These are phyloP conservation scores for Rutstroemia sp. DNA, from an alignment of 2,329 filamentous ascomycete species.

Conservation along the genomic window DNA sequence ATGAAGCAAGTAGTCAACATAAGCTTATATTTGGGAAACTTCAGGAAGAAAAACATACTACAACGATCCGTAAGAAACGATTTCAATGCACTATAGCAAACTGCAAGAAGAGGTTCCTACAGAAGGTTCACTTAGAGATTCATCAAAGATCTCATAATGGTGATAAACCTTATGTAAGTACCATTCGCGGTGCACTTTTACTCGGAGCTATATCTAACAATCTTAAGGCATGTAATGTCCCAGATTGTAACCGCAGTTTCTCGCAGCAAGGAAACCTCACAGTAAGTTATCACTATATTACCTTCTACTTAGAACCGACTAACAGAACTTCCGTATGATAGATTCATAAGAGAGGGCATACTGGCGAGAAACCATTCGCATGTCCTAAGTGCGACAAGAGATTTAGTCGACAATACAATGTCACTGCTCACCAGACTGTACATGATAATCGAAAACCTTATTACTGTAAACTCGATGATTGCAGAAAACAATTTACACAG, in stretches of 20 bases:
- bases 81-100: conserved; percentile 67
- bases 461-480: conserved; percentile 73
- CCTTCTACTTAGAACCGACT: not conserved
- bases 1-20: conserved; percentile 12
- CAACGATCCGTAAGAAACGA: conserved; percentile 41
- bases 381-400: conserved; percentile 74
- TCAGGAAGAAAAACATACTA: conserved; percentile 15
- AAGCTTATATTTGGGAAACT: conserved; percentile 19
- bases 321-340: conserved; percentile 28
- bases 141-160: conserved; percentile 85
- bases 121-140: conserved; percentile 90
- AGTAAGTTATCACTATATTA: conserved; percentile 40
- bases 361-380: conserved; percentile 75
- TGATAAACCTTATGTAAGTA: conserved; percentile 77
- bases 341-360: conserved; percentile 84
- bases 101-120: conserved; percentile 77
- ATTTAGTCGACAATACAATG: conserved; percentile 81
- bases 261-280: conserved; percentile 88
- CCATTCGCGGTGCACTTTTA: not conserved
- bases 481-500: conserved; percentile 82
- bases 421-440: conserved; percentile 74
- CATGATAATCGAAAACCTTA: conserved; percentile 74
- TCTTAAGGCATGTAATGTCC: conserved; percentile 18
- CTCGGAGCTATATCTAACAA: not conserved
- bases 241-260: conserved; percentile 70